Evolutionary conservation across 352 stramenopile genomes (phyloP), one percentile per base, ranked within the genome.

Genomic region (Phytophthora citricola): DNA sequence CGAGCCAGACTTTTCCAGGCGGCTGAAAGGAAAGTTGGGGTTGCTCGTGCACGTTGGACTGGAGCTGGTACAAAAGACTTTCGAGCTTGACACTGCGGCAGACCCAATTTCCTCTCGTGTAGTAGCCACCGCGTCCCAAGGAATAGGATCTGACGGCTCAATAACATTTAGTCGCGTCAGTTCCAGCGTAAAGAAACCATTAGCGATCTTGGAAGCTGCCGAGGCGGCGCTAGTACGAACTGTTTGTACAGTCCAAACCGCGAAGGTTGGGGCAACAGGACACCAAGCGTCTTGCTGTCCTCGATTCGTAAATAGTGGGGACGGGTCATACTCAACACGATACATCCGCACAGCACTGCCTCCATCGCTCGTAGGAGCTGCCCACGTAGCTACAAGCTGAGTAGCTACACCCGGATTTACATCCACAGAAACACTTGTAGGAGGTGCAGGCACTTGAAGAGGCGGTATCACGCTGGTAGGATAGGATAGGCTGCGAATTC

Each of bases 41-140:
- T 56, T 79, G 26, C 78, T 70, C 0, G 71, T 44, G 24, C 86
- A 93, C 8, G 64, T 58, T 3, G 57, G 15, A 4, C 49, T 67
- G 1, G 64, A 46, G 3, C 17, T 34, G 0, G 78, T 89, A 39
- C 86, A 94, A 36, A 92, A 94, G 0, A 94, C 66, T 14, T 78
- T 71, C 1, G 86, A 91, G 2, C 55, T 56, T 1, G 61, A 53
- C 0, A 74, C 63, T 1, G 22, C 43, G 8, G 84, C 26, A 32
- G 58, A 86, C 2, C 87, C 86, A 1, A 77, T 51, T 60, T 98
- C 96, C 34, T 98, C 87, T 5, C 62, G 77, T 3, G 91, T 71
- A 14, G 89, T 85, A 1, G 93, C 91, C 26, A 96, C 90, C 3
- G 96, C 93, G 71, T 99, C 83, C 79, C 94, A 98, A 17, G 93